Percentiles rank a stretch among this genome's conserved stretches.
Evolutionary conservation across 345 rosid species (phyloP).

Genomic region (Aurinia saxatilis): DNA sequence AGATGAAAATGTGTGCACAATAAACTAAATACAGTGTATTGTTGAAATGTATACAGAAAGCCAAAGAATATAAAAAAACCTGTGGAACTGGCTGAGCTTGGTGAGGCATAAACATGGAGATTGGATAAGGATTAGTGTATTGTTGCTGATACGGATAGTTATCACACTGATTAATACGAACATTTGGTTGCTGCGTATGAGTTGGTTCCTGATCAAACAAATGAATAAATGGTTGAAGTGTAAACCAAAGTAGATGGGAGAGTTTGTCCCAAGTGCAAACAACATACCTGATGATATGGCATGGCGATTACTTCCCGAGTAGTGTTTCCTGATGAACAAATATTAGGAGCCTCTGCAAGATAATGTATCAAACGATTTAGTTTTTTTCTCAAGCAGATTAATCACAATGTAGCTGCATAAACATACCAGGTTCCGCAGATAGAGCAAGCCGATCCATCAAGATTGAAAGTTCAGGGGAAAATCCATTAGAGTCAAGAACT

Average conservation of each 20-base stretch:
- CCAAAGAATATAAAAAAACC: neutral
- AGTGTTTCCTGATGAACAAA: slow-evolving; percentile 33
- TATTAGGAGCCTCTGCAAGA: slow-evolving; percentile 39
- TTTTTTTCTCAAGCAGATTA: neutral
- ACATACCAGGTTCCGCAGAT: slow-evolving; percentile 65
- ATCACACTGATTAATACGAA: slow-evolving; percentile 42
- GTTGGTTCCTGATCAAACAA: slow-evolving; percentile 15
- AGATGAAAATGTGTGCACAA: no score
- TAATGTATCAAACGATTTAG: slow-evolving; percentile 25
- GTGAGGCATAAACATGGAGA: slow-evolving; percentile 56
- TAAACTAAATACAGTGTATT: no score
- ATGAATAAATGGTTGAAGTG: neutral
- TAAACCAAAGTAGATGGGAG: no score
- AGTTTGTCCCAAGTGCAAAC: neutral
- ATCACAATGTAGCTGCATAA: neutral
- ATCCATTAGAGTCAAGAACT: slow-evolving; percentile 75
- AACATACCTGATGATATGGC: slow-evolving; percentile 23
- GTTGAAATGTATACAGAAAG: no score
- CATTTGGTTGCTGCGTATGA: slow-evolving; percentile 33
- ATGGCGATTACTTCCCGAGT: slow-evolving; percentile 30
- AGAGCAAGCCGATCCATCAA: slow-evolving; percentile 74
- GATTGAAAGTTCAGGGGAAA: slow-evolving; percentile 78
- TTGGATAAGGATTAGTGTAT: slow-evolving; percentile 40
- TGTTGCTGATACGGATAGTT: slow-evolving; percentile 51
- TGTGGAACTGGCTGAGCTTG: slow-evolving; percentile 48